Base-by-base conservation (phyloP, 208 protist genomes). In the Leishmania gerbilli region DNA sequence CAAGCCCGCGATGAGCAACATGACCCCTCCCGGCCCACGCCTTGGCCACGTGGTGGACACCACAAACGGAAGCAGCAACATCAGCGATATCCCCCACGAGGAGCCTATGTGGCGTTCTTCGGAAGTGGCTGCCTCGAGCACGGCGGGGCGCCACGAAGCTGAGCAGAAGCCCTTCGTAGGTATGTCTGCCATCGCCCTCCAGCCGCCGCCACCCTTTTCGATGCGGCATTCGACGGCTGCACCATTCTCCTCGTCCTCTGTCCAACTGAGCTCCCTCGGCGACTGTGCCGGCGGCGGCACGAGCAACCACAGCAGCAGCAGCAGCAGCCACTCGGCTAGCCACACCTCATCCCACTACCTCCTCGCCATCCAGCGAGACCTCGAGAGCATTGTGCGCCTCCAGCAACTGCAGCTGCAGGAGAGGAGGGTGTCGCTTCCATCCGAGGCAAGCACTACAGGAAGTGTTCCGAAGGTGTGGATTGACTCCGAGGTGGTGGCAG, bases 311-410 rank as follows among this genome's bases (percentile, higher is more conserved):
- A 67, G 62, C 62, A 31, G 19, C 62, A 67, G 5, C 58, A 64
- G 58, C 19, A 27, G 60, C 7, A 67, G 60, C 27, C 21, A 40
- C 60, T 67, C 60, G 60, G 8, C n/a, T 27, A 67, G 60, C 60
- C 60, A 7, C 60, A 81, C 76, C 55, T 84, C 77, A 45, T 87
- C 84, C 11, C 68, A 77, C n/a, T 87, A 81, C 62, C 56, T 88
- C 64, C 74, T 31, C 58, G 71, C 77, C 40, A 84, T 82, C n/a
- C 72, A 88, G 42, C 64, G 68, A 79, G 85, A 89, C 49, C 62
- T 89, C 19, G 58, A 81, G 49, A 67, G 55, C 49, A 76, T 89
- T 45, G 78, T 84, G 0, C 75, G 69, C 19, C 79, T 86, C 34
- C 85, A 89, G 68, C 81, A 80, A 62, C 83, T 58, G 64, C 83